Evolutionary conservation across 345 rosid species (phyloP).

Genomic region (Bruguiera sexangula): DNA sequence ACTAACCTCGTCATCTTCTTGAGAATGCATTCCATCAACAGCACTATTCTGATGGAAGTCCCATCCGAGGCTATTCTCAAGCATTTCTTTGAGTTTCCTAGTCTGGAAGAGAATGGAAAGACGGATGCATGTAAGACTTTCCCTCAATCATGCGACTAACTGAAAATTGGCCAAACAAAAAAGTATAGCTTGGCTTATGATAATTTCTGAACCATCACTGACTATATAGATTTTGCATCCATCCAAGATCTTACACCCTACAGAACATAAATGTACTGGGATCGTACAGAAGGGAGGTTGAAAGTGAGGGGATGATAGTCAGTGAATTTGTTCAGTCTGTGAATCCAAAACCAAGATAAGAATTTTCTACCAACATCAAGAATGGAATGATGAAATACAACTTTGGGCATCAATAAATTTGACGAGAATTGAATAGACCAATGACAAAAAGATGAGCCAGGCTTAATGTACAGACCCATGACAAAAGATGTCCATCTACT

Average conservation of each 20-base stretch:
- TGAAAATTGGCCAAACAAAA: neutral
- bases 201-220: neutral
- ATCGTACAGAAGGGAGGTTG: neutral
- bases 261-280: neutral
- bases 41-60: constrained; percentile 52
- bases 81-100: constrained; percentile 71
- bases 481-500: constrained; percentile 85
- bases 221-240: neutral
- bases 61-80: constrained; percentile 79
- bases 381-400: neutral
- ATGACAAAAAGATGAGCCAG: neutral
- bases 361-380: neutral
- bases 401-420: neutral
- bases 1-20: constrained; percentile 85
- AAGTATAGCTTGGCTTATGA: neutral
- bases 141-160: too few relatives aligned
- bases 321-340: too few relatives aligned
- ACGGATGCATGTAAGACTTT: too few relatives aligned
- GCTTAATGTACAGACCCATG: constrained; percentile 54
- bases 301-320: neutral
- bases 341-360: neutral
- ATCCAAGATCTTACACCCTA: neutral
- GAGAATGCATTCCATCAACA: constrained; percentile 60
- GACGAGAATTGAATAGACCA: neutral
- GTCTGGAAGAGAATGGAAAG: constrained; percentile 38